Evolutionary conservation across 1,284 basidiomycete species (phyloP), one percentile per base, ranked within the genome.

Genomic region (Peniophora sp.): DNA sequence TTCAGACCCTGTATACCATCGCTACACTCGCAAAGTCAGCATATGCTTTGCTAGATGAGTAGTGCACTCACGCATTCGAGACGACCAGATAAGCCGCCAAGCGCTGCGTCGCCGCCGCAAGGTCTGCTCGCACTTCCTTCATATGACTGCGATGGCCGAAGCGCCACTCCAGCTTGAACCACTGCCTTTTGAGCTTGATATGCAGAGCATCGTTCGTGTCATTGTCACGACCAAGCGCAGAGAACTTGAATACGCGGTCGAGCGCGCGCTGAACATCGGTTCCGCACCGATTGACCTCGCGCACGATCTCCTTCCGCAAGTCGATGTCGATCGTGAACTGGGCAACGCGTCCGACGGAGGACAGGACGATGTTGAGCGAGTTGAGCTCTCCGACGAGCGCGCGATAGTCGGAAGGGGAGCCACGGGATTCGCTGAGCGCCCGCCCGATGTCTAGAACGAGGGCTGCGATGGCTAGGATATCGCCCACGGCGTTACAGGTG

Each of bases 401-500:
- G 2, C 39, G 49, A 32, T 50, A 50, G 5, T 50, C 23, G 12
- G 38, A 16, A 12, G 35, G 17, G 9, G 49, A 17, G 38, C 49
- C 41, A 12, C 24, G 24, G 22, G 39, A 10, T 17, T 50, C 49
- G 19, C 25, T 45, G 9, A 50, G 39, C 14, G 49, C 39, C 17
- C 44, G 34, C 5, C 20, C 49, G 23, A 50, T 50, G 20, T 27
- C 17, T 20, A n/a, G 27, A 2, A 24, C 24, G 6, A 50, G 22
- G 20, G 3, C 9, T 45, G 41, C 41, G 10, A 45, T 9, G 24
- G 49, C 20, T 10, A 27, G 27, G 25, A 50, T 45, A 35, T 50
- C 49, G 49, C 49, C 49, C 5, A 50, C 38, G 9, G 49, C 38
- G 22, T 45, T 50, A 39, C 8, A 50, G 19, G 49, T 45, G 2